Base-by-base conservation (phyloP, 371 early-diverging fungal genomes). In the Circinella minor region DNA sequence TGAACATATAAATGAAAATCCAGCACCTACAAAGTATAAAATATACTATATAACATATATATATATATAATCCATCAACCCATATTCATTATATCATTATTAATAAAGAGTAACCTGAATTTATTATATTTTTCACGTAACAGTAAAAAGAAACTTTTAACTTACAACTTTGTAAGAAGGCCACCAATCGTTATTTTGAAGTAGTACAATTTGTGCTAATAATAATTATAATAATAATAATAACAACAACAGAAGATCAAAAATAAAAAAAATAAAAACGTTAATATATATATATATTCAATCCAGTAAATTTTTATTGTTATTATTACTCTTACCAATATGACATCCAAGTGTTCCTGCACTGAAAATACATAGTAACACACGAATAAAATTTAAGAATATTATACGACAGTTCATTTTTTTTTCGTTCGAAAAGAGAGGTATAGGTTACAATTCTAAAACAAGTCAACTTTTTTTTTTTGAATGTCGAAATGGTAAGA, bases 1-100 rank as follows among this genome's bases (percentile, higher is more conserved):
- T 20, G 63, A 18, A 17, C 63, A 63, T 63, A 63, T 18, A 10
- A 39, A 63, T 9, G 63, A 63, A 8, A 63, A 63, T 8, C 63
- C 63, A 9, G 43, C 47, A 1, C 47, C 63, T 11, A 63, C 63
- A 18, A 46, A 63, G 27, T 63, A 63, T 47, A 63, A 27, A 10
- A 20, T 47, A 27, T 63, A 63, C 63, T 63, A 7, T 9, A 11
- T 6, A n/a, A 0, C 15, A 18, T 37, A 14, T 6, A 27, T 4
- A 27, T 10, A 57, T 7, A 18, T 36, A 36, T 36, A 11, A 13
- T 13, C 60, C 7, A 27, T 2, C 27, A 27, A 27, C 27, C 27
- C 27, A 27, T 27, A 27, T 27, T 2, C 27, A 27, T 27, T 27
- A 27, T 27, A 27, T 27, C 27, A 27, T 27, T 27, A 27, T 27